Conservation (phyloP, 257 asterid species). For the Salvia rosmarinus region DNA sequence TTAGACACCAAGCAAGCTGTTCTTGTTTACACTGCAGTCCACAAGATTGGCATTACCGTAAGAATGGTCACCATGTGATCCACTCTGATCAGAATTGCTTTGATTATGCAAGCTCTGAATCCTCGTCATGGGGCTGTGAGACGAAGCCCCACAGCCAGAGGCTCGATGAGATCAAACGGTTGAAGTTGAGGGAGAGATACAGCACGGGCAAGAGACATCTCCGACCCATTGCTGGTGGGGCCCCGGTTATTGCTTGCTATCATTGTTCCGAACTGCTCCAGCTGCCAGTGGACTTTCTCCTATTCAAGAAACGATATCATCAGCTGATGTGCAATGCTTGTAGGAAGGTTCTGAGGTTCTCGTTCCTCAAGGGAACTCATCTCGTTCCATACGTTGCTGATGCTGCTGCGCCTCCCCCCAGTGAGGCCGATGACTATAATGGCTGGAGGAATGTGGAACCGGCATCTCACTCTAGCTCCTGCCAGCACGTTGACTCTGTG, state of each 20-base stretch:
- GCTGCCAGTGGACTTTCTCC: conserved; percentile 79
- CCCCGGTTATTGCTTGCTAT: conserved; percentile 72
- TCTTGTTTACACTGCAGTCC: conserved; percentile 57
- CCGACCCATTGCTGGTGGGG: conserved; percentile 78
- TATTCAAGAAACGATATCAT: conserved; percentile 61
- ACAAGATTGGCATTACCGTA: conserved; percentile 46
- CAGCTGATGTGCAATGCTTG: conserved; percentile 75
- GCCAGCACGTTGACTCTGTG: conserved; percentile 45
- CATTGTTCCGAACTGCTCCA: conserved; percentile 69
- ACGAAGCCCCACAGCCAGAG: conserved; percentile 44
- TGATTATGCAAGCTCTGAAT: conserved; percentile 51
- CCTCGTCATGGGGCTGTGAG: conserved; percentile 48
- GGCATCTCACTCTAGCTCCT: conserved; percentile 33
- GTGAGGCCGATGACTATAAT: conserved; percentile 49
- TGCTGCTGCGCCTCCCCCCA: conserved; percentile 62
- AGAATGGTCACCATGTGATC: conserved; percentile 29
- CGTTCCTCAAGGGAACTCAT: conserved; percentile 51
- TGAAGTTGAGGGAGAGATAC: conserved; percentile 50
- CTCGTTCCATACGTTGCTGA: conserved; percentile 57
- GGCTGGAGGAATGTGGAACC: conserved; percentile 37
- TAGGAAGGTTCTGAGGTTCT: conserved; percentile 56
- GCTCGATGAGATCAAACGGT: conserved; percentile 42
- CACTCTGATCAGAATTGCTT: conserved; percentile 31
- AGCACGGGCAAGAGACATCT: conserved; percentile 50
- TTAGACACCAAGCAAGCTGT: conserved; percentile 50